Percentiles rank a stretch among this genome's conserved stretches.
phyloP scores from a whole-genome alignment of 163 green algal species.

The Chloromonas sp. region DNA sequence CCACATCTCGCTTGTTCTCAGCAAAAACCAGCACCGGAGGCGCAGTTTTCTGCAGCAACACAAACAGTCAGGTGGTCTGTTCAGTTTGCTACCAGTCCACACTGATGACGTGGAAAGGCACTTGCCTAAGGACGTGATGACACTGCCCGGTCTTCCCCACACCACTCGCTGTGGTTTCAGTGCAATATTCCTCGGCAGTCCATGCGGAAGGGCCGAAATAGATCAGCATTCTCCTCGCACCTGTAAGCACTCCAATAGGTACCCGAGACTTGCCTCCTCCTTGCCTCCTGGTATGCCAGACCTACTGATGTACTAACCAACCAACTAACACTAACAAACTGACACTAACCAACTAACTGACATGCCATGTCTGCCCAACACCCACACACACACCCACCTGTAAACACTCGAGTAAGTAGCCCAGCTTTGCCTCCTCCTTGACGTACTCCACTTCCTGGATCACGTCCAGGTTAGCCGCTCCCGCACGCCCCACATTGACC shows the following conservation, averaged over 20 bases:
- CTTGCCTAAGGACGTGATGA: no score
- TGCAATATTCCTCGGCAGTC: no score
- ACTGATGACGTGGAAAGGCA: no score
- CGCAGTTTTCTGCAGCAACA: constrained; percentile 84
- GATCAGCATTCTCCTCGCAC: no score
- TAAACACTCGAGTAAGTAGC: constrained; percentile 92
- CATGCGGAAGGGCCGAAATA: no score
- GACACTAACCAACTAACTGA: no score
- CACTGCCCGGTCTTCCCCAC: no score
- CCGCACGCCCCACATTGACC: constrained; percentile 93
- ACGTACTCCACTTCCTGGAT: constrained; percentile 99
- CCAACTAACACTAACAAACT: no score
- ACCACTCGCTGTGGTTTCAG: no score
- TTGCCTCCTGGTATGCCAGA: background rate
- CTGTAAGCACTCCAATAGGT: background rate
- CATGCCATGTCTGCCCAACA: background rate
- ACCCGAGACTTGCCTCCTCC: background rate
- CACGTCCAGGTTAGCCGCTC: constrained; percentile 93
- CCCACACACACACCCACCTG: constrained; percentile 7
- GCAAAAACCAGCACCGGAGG: constrained; percentile 95
- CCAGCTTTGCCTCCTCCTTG: constrained; percentile 93
- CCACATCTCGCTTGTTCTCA: constrained; percentile 95
- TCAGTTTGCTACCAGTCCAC: no score
- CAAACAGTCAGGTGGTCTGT: background rate
- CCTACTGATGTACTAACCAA: no score